Evolutionary conservation across 2,329 filamentous ascomycete genomes (phyloP).

Genomic region (Zymoseptoria passerinii): DNA sequence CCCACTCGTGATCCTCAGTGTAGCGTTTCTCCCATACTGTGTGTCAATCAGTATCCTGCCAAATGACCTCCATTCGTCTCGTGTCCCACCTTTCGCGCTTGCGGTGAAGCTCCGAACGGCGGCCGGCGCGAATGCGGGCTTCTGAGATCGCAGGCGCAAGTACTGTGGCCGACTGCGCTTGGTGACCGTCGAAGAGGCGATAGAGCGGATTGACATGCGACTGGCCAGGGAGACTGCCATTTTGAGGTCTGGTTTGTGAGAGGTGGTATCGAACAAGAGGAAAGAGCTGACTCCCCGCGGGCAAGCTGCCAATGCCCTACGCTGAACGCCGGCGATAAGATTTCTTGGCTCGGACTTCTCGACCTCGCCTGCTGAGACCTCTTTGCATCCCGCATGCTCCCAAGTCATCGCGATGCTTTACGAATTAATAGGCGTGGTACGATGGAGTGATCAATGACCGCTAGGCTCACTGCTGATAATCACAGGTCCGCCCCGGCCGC

Average conservation of each 20-base stretch:
- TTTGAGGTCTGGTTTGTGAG: not conserved
- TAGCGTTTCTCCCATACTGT: constrained; percentile 68
- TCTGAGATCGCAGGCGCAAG: constrained; percentile 18
- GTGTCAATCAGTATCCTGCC: not conserved
- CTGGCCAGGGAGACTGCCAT: constrained; percentile 15
- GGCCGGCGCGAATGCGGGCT: constrained; percentile 8
- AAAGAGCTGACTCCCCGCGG: no score
- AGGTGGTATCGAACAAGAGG: no score
- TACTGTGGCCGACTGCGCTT: constrained; percentile 24
- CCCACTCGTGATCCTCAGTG: constrained; percentile 97
- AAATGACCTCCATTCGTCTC: not conserved
- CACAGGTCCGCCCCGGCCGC: constrained; percentile 74
- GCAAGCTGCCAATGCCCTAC: not conserved
- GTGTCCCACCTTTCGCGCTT: constrained; percentile 20
- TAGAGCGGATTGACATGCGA: constrained; percentile 16
- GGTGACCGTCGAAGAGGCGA: constrained; percentile 15
- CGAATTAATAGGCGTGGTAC: constrained; percentile 90
- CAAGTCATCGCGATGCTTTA: constrained; percentile 63
- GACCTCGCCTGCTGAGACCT: not conserved
- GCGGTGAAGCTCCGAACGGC: constrained; percentile 23
- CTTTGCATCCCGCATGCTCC: not conserved
- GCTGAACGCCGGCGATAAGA: not conserved
- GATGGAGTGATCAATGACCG: constrained; percentile 23
- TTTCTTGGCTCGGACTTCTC: constrained; percentile 4
- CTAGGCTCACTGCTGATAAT: constrained; percentile 9